Percentiles rank a stretch among this genome's conserved stretches.
phyloP scores from a whole-genome alignment of 164 flowering plant species.

The Protea cynaroides region DNA sequence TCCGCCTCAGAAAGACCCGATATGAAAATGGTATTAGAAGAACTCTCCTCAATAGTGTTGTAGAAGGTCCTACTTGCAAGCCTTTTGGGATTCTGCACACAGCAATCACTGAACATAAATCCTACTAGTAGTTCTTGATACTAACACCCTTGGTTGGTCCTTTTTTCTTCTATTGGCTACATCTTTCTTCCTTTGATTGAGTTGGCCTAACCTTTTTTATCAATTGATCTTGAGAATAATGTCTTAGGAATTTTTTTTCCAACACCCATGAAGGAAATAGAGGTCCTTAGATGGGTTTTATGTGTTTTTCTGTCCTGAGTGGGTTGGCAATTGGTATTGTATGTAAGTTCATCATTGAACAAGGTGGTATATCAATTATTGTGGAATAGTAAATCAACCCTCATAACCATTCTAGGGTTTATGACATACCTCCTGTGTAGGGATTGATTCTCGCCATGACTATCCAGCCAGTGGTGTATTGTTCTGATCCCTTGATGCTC shows the following conservation, averaged over 20 bases:
- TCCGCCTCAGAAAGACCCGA: conserved; percentile 73
- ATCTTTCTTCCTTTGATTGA: not conserved
- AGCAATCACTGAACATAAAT: conserved; percentile 1
- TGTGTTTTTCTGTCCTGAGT: not conserved
- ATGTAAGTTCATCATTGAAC: too few relatives aligned
- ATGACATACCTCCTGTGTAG: too few relatives aligned
- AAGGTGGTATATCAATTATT: too few relatives aligned
- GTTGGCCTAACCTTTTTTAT: not conserved
- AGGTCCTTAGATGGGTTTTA: not conserved
- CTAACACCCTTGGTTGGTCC: conserved; percentile 9
- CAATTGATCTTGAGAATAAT: not conserved
- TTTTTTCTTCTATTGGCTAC: not conserved
- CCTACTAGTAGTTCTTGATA: conserved; percentile 2
- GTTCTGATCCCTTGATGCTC: too few relatives aligned
- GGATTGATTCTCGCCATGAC: too few relatives aligned
- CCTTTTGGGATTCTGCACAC: not conserved
- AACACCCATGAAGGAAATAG: not conserved
- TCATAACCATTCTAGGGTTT: too few relatives aligned
- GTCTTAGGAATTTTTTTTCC: not conserved
- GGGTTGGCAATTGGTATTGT: not conserved
- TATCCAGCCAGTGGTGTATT: too few relatives aligned
- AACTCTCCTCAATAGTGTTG: conserved; percentile 34
- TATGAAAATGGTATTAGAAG: conserved; percentile 49
- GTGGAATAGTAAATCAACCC: too few relatives aligned
- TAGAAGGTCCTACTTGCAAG: conserved; percentile 1